Conservation (phyloP, 768 basidiomycete genomes). For the Suillus subalutaceus region DNA sequence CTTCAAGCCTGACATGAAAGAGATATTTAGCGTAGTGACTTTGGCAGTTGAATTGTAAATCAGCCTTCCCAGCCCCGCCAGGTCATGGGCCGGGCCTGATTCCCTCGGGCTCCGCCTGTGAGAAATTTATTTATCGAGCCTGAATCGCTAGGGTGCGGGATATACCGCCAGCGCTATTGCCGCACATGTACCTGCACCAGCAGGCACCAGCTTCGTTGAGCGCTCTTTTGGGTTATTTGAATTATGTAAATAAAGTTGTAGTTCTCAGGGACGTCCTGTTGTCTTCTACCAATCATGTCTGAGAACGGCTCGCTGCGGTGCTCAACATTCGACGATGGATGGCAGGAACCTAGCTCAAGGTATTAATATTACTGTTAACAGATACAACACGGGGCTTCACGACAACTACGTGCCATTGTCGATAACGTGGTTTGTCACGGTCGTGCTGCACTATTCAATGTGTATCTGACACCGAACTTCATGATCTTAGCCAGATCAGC, state of each 20-base stretch:
- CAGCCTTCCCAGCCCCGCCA: not conserved
- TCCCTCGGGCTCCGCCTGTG: not conserved
- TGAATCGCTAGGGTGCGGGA: not conserved
- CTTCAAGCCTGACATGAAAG: constrained; percentile 28
- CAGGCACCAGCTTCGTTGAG: not conserved
- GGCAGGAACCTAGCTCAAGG: not conserved
- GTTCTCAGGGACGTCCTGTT: not conserved
- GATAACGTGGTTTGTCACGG: not conserved
- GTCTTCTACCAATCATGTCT: not conserved
- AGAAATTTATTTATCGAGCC: not conserved
- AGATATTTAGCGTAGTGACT: not conserved
- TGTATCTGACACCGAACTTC: not conserved
- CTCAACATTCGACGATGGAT: not conserved
- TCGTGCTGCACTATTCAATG: not conserved
- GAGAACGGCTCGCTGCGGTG: not conserved
- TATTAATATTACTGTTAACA: not conserved
- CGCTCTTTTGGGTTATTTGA: not conserved
- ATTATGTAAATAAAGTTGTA: too few species aligned
- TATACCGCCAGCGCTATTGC: not conserved
- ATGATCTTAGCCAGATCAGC: not conserved
- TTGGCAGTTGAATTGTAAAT: not conserved
- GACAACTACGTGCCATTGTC: not conserved
- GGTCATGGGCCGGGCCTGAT: too few species aligned
- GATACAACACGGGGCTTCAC: not conserved
- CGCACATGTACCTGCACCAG: not conserved